Conservation (phyloP, 768 basidiomycete genomes). For the Amanita pseudoporphyria region DNA sequence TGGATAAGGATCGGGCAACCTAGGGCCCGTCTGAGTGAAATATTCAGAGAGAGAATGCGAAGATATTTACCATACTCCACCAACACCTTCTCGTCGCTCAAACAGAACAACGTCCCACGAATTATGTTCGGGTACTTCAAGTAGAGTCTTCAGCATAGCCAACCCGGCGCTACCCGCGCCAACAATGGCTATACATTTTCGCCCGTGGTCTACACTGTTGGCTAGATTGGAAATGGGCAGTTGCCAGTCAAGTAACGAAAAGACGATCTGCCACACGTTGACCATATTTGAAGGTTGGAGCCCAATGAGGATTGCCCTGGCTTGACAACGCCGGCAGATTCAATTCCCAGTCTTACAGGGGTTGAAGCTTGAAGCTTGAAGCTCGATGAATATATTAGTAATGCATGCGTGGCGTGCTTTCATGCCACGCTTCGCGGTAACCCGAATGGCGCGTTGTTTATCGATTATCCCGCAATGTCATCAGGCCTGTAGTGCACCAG, state of each 20-base stretch:
- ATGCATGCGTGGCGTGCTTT: too few species aligned
- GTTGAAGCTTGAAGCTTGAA: too few species aligned
- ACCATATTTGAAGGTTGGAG: slow-evolving; percentile 13
- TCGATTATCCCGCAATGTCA: too few species aligned
- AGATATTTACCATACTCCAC: slow-evolving; percentile 42
- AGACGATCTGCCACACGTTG: slow-evolving; percentile 15
- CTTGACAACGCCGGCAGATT: too few species aligned
- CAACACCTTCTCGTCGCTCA: slow-evolving; percentile 42
- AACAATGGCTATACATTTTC: slow-evolving; percentile 45
- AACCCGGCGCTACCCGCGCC: slow-evolving; percentile 51
- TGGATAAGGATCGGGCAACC: slow-evolving; percentile 24
- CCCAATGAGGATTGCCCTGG: background rate
- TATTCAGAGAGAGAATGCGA: background rate
- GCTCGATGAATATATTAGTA: too few species aligned
- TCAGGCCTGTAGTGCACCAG: too few species aligned
- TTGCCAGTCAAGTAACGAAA: slow-evolving; percentile 12
- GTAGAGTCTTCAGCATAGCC: slow-evolving; percentile 38
- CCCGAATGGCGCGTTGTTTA: too few species aligned
- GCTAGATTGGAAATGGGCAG: slow-evolving; percentile 1
- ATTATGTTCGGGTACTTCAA: slow-evolving; percentile 34
- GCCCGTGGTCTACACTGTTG: slow-evolving; percentile 5
- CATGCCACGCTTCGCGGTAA: too few species aligned
- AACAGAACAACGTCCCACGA: slow-evolving; percentile 41
- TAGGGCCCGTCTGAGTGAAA: slow-evolving; percentile 8
- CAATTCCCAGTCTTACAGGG: too few species aligned